Conservation (phyloP, 2,329 filamentous ascomycete genomes). For the Cladobotryum mycophilum region DNA sequence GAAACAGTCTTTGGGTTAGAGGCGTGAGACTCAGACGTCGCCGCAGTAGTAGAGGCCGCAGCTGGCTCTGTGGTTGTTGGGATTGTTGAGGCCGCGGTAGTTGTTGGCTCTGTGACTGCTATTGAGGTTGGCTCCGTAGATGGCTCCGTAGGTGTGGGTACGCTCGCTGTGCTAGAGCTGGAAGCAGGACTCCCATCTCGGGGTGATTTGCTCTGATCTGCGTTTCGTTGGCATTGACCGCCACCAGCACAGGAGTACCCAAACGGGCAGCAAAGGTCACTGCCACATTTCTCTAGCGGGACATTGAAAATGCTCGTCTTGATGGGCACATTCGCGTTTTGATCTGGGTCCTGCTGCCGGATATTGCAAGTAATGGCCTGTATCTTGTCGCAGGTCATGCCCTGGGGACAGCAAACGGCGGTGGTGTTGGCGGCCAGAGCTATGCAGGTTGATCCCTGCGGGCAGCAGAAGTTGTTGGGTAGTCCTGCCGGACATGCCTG, state of each 20-base stretch:
- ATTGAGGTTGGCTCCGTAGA: slow-evolving; percentile 13
- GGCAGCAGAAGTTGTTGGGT: slow-evolving; percentile 63
- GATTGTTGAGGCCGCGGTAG: slow-evolving; percentile 13
- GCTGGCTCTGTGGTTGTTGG: slow-evolving; percentile 3
- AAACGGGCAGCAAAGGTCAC: slow-evolving; percentile 60
- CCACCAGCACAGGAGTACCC: slow-evolving; percentile 57
- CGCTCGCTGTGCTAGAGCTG: too few species aligned
- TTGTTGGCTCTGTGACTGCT: slow-evolving; percentile 15
- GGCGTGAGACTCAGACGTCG: not conserved
- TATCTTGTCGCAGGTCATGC: slow-evolving; percentile 53
- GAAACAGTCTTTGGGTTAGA: slow-evolving; percentile 29
- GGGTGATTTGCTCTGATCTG: slow-evolving; percentile 42
- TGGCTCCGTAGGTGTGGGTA: too few species aligned
- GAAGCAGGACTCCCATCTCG: slow-evolving; percentile 14
- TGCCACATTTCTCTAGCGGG: slow-evolving; percentile 51
- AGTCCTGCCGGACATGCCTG: slow-evolving; percentile 49
- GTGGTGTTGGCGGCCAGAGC: slow-evolving; percentile 59
- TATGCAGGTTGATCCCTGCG: slow-evolving; percentile 47
- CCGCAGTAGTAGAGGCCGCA: slow-evolving; percentile 12
- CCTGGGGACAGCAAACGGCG: slow-evolving; percentile 62
- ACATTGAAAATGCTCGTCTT: slow-evolving; percentile 59
- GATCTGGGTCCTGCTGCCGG: slow-evolving; percentile 51
- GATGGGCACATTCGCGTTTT: slow-evolving; percentile 51
- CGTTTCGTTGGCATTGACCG: slow-evolving; percentile 44
- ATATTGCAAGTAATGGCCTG: slow-evolving; percentile 59